phyloP scores from a whole-genome alignment of 225 moss, liverwort and hornwort genomes.

The Polytrichum commune region DNA sequence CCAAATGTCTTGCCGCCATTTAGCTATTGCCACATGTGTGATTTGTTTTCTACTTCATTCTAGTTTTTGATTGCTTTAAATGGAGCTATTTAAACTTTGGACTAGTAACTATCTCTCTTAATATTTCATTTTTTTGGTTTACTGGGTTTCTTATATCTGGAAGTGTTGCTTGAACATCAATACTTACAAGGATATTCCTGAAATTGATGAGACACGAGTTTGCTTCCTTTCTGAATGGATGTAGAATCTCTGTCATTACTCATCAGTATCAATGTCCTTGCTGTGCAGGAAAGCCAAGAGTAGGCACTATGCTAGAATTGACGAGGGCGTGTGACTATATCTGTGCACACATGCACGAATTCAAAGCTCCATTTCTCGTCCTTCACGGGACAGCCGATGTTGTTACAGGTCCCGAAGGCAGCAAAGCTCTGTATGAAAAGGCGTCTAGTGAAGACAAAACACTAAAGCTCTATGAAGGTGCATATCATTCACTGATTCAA shows the following conservation, averaged over 20 bases:
- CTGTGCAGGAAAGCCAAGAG: constrained; percentile 11
- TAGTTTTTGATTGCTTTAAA: too few relatives aligned
- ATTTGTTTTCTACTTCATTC: too few relatives aligned
- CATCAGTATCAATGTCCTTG: neutral
- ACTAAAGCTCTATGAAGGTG: constrained; percentile 27
- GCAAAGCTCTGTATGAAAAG: constrained; percentile 10
- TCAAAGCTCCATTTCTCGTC: constrained; percentile 19
- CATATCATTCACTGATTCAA: constrained; percentile 35
- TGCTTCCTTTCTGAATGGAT: too few relatives aligned
- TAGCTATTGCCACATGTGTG: too few relatives aligned
- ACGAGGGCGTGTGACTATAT: constrained; percentile 14
- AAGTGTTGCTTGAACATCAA: neutral
- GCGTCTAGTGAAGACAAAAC: constrained; percentile 22
- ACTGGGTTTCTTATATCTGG: neutral
- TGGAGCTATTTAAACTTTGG: too few relatives aligned
- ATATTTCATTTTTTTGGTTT: neutral
- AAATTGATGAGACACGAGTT: too few relatives aligned
- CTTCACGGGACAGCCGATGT: constrained; percentile 30
- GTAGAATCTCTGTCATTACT: neutral
- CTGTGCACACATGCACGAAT: constrained; percentile 1
- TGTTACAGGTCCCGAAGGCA: constrained; percentile 18
- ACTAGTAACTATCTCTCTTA: too few relatives aligned
- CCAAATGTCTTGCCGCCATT: too few relatives aligned
- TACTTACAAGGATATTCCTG: neutral
- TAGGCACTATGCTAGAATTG: constrained; percentile 26